Base-by-base conservation (phyloP, 805 yeast genomes). In the Yamadazyma olivae region DNA sequence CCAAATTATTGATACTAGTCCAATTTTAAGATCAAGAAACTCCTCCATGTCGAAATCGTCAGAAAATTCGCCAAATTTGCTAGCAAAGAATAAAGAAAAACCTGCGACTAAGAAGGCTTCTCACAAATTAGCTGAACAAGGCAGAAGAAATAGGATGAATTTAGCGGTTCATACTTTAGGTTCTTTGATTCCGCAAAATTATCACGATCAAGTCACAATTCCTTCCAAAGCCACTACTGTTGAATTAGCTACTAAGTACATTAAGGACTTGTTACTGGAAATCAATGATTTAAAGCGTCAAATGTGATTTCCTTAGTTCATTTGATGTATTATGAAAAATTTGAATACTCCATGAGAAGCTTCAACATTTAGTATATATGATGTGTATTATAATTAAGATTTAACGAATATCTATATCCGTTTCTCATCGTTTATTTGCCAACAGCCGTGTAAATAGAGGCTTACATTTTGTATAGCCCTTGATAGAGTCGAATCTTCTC, bases 181-280 rank as follows among this genome's bases (percentile, higher is more conserved):
- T 6, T 50, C 67, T 7, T 60, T 88, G 43, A 71, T 91, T 16
- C 95, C 95, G 0, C 75, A 79, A 5, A 57, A 58, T 17, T 64
- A 78, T 49, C 77, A 72, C 38, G 82, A 75, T 23, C 70, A 75
- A 10, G 74, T 77, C 10, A 46, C 67, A 3, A 81, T 85, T 22
- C 95, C 95, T 1, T 82, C 95, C 18, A 91, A 91, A 53, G 98
- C 98, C 2, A 89, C 95, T 2, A 91, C 97, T 0, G 96, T 93
- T 3, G 99, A 91, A 57, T 67, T 88, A 51, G 96, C 96, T 0
- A 79, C 84, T 17, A 64, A 64, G 16, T 86, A 84, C 53, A 89
- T 91, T 23, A 41, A 54, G 24, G 61, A 56, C 13, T 52, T 67
- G 32, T 34, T 53, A 29, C 38, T 42, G 5, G 69, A 67, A 42